phyloP scores from a whole-genome alignment of 2,329 filamentous ascomycete species.

The Ophiostoma sp. region DNA sequence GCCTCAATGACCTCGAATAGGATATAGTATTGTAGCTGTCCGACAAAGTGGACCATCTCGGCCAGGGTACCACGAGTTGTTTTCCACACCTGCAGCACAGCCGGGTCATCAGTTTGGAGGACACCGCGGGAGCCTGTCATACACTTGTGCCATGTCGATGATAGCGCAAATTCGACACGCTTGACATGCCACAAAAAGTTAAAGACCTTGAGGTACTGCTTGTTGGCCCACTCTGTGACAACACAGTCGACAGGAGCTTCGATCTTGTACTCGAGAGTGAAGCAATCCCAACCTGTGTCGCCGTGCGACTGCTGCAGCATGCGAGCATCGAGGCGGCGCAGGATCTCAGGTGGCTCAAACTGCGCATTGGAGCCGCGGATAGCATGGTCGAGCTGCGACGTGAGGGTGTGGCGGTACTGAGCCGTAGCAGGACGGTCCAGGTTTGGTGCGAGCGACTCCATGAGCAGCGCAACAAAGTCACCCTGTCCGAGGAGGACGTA shows the following conservation, averaged over 20 bases:
- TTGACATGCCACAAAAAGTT: slow-evolving; percentile 99
- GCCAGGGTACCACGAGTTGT: slow-evolving; percentile 79
- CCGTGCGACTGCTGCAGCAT: slow-evolving; percentile 96
- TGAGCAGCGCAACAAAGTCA: slow-evolving; percentile 92
- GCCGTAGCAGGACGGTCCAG: slow-evolving; percentile 93
- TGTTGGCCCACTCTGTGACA: slow-evolving; percentile 89
- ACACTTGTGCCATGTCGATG: slow-evolving; percentile 86
- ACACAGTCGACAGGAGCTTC: slow-evolving; percentile 95
- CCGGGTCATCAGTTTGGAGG: slow-evolving; percentile 64
- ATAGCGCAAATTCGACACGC: slow-evolving; percentile 88
- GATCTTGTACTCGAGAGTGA: slow-evolving; percentile 97
- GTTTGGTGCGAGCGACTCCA: slow-evolving; percentile 92
- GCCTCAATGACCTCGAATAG: slow-evolving; percentile 97
- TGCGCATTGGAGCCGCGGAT: slow-evolving; percentile 97
- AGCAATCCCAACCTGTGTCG: slow-evolving; percentile 98
- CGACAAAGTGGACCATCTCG: slow-evolving; percentile 98
- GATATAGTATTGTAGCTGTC: slow-evolving; percentile 97
- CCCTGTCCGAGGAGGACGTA: slow-evolving; percentile 93
- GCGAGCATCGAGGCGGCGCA: slow-evolving; percentile 87
- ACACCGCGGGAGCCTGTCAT: slow-evolving; percentile 96
- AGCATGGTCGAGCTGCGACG: slow-evolving; percentile 95
- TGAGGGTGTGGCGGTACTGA: slow-evolving; percentile 93
- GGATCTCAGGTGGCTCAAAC: slow-evolving; percentile 85
- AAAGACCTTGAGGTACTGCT: slow-evolving; percentile 97
- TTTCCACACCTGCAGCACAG: slow-evolving; percentile 79